A percentile compares a stretch with the other conserved stretches of the same genome.
Conservation (phyloP, 345 rosid genomes). For the Noccaea bulbosa region DNA sequence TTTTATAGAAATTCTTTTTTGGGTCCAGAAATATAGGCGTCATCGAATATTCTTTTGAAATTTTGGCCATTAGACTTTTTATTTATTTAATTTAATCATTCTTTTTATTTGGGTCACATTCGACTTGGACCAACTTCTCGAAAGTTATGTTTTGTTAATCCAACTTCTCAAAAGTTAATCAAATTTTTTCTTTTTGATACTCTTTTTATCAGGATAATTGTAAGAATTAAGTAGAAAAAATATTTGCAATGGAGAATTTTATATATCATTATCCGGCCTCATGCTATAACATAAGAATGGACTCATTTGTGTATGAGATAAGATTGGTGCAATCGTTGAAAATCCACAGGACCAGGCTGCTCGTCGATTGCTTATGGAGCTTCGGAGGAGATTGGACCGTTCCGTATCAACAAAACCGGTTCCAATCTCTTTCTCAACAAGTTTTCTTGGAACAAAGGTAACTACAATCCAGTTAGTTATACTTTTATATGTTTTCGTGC, state of each 20-base stretch:
- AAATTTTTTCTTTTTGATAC: no score
- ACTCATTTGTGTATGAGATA: neutral
- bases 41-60: constrained; percentile 38
- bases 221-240: neutral
- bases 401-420: constrained; percentile 68
- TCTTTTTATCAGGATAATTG: no score
- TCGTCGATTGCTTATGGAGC: constrained; percentile 98
- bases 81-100: constrained; percentile 22
- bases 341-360: constrained; percentile 89
- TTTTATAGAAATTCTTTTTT: no score
- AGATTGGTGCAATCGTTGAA: neutral
- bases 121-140: neutral
- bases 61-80: constrained; percentile 9
- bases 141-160: no score
- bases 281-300: neutral
- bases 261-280: neutral
- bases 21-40: constrained; percentile 26
- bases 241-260: constrained; percentile 3
- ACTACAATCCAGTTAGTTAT: neutral
- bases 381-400: constrained; percentile 95
- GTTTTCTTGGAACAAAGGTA: constrained; percentile 79
- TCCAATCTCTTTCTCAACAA: constrained; percentile 68
- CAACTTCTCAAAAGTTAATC: no score
- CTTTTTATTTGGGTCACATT: constrained; percentile 25
- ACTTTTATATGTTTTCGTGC: neutral